Evolutionary conservation across 1,284 basidiomycete species (phyloP), one percentile per base, ranked within the genome.

Genomic region (Caloboletus firmus): DNA sequence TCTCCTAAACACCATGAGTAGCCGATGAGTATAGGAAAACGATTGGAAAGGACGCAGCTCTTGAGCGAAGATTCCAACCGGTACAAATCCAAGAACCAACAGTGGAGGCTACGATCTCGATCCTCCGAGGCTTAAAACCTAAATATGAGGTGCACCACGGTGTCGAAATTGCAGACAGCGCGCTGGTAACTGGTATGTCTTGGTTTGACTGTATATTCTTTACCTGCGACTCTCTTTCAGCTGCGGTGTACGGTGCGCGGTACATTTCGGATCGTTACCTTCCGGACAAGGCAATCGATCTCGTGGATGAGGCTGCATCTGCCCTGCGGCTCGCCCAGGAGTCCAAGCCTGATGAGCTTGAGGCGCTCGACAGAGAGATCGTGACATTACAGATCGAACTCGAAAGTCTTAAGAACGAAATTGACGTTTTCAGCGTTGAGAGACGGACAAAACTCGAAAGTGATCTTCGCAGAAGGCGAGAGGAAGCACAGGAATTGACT

Each of bases 61-160:
- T 97, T 1, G 92, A 95, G 61, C 81, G 93, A 26, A 85, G 94
- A 1, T 97, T 97, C 76, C 93, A 95, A 66, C 90, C 92, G 0
- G 87, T 97, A 4, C 77, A 79, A 44, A 91, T 96, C 49, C 88
- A 93, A 46, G 95, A 97, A 66, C 95, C 94, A 0, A 87, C 84
- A 0, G 89, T 94, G 8, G 85, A 90, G 54, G 85, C 87, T 0
- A 94, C 93, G 0, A 90, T 95, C 41, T 93, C 91, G 5, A 96
- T 96, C 58, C 79, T 96, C 1, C 86, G 93, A 31, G 94, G 94
- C 5, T 76, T 96, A 42, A 94, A 95, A 68, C 73, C 86, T 0
- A 78, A 85, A 43, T 95, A 95, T 62, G 94, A 96, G 63, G 85
- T 93, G 0, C 93, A 96, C 66, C 93, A 95, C 63, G 94, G 94